A percentile compares a stretch with the other conserved stretches of the same genome.
Conservation (phyloP, 257 asterid genomes). For the Salvia splendens region DNA sequence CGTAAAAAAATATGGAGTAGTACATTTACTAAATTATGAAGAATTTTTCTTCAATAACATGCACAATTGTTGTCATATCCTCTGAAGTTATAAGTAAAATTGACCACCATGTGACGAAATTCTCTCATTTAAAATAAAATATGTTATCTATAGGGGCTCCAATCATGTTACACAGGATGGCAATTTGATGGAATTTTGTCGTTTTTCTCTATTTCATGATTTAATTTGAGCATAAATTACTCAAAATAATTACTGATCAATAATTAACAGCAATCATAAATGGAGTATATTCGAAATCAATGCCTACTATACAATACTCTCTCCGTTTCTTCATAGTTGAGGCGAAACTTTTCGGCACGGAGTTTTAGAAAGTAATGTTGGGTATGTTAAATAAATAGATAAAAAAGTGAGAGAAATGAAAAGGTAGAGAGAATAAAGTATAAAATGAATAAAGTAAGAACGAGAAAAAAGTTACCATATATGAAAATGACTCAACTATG, state of each 20-base stretch:
- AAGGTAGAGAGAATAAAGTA: no score
- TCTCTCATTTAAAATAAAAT: conserved; percentile 8
- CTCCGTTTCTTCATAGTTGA: no score
- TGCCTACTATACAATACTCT: no score
- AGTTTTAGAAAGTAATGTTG: no score
- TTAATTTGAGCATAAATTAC: not conserved
- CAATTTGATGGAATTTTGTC: not conserved
- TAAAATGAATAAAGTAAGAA: no score
- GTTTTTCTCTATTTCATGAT: not conserved
- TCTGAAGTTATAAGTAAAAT: not conserved
- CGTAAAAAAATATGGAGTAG: not conserved
- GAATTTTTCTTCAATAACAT: not conserved
- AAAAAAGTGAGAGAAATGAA: no score
- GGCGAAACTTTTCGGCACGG: no score
- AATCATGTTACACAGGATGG: conserved; percentile 32
- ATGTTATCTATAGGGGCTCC: conserved; percentile 19
- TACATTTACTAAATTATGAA: not conserved
- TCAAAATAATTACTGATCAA: not conserved
- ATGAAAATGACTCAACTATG: no score
- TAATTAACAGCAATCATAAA: not conserved
- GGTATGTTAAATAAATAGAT: no score
- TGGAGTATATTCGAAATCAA: not conserved
- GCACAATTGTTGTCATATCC: not conserved
- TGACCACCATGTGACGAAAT: conserved; percentile 22
- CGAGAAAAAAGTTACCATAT: no score